Evolutionary conservation across 441 rosid species (phyloP).

Genomic region (Croton setiger): DNA sequence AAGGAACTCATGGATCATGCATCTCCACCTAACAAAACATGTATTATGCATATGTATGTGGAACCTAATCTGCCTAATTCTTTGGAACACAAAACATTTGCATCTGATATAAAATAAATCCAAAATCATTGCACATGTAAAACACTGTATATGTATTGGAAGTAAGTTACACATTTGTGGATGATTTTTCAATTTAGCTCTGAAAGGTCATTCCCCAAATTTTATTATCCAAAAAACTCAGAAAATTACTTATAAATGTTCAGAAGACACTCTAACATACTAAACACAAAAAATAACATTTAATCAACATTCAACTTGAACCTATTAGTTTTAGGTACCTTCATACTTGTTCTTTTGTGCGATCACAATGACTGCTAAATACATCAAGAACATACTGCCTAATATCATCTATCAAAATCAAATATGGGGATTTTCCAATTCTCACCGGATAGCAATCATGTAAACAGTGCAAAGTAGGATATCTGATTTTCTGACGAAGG

Average conservation of each 20-base stretch:
- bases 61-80: neutral
- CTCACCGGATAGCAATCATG: too few species aligned
- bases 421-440: too few species aligned
- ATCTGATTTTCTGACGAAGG: neutral
- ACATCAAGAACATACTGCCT: too few species aligned
- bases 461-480: too few species aligned
- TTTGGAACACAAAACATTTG: neutral
- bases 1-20: neutral
- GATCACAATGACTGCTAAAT: too few species aligned
- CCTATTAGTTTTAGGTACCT: neutral
- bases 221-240: neutral
- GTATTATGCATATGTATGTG: neutral
- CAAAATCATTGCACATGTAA: neutral
- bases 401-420: too few species aligned
- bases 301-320: neutral
- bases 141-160: neutral
- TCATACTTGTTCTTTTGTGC: neutral
- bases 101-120: neutral
- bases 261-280: neutral
- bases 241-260: neutral
- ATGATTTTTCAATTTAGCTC: neutral
- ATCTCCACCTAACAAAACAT: slow-evolving; percentile 5
- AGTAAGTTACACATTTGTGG: neutral
- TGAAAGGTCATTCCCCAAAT: neutral
- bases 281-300: neutral